A percentile compares a stretch with the other conserved stretches of the same genome.
These are phyloP conservation scores for Venturia carpophila DNA, from an alignment of 2,329 filamentous ascomycete species.

Conservation along the genomic window DNA sequence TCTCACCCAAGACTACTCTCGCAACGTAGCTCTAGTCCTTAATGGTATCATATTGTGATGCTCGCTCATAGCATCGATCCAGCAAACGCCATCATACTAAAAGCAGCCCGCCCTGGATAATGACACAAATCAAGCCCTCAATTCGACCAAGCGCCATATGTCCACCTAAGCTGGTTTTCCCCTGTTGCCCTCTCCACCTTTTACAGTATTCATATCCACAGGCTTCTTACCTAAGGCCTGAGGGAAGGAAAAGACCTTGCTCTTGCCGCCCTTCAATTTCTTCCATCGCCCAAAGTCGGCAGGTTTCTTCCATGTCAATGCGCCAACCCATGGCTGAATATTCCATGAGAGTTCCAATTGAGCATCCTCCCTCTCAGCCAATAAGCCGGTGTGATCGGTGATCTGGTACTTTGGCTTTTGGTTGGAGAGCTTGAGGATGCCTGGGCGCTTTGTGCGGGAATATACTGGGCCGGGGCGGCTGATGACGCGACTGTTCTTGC, in stretches of 20 bases:
- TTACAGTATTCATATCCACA: conserved; percentile 41
- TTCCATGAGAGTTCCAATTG: conserved; percentile 84
- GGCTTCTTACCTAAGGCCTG: conserved; percentile 30
- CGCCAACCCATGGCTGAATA: conserved; percentile 92
- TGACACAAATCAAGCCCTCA: neutral
- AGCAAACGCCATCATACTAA: conserved; percentile 5
- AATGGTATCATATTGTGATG: neutral
- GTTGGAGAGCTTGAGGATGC: conserved; percentile 68
- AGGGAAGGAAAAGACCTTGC: conserved; percentile 57
- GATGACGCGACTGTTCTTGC: conserved; percentile 47
- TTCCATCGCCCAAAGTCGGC: conserved; percentile 53
- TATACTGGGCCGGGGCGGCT: conserved; percentile 9
- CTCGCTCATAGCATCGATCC: neutral
- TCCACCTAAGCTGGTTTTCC: conserved; percentile 31
- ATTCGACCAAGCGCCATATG: neutral
- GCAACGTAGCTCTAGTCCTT: neutral
- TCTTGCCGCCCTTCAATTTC: conserved; percentile 55
- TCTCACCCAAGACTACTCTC: neutral
- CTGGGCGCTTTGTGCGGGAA: conserved; percentile 41
- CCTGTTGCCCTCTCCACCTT: conserved; percentile 41
- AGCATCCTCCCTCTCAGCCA: conserved; percentile 67
- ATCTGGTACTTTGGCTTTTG: conserved; percentile 96
- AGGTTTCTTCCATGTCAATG: conserved; percentile 65
- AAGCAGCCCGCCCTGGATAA: neutral
- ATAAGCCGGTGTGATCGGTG: conserved; percentile 73